A percentile compares a stretch with the other conserved stretches of the same genome.
Conservation (phyloP, 345 rosid species). For the Chamaenerion angustifolium region DNA sequence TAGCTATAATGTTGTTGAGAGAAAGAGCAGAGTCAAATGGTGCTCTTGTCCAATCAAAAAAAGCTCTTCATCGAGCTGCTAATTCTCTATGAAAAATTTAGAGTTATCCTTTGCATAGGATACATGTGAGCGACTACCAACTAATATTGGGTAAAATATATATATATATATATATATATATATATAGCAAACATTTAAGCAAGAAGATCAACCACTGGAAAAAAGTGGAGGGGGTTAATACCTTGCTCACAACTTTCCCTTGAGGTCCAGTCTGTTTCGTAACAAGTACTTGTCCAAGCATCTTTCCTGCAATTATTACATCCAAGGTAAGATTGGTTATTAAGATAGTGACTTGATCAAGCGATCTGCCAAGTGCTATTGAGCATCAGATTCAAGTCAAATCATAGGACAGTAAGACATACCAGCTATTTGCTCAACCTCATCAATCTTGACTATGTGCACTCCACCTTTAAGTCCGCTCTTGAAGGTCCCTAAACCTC, state of each 20-base stretch:
- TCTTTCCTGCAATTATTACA: constrained; percentile 42
- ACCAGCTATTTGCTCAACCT: constrained; percentile 77
- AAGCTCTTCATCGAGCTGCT: too few relatives aligned
- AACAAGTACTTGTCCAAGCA: constrained; percentile 95
- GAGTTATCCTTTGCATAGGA: too few relatives aligned
- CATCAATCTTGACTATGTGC: constrained; percentile 67
- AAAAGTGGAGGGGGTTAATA: constrained; percentile 11
- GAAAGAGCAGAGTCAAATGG: too few relatives aligned
- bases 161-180: neutral
- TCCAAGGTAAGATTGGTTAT: too few relatives aligned
- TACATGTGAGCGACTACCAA: too few relatives aligned
- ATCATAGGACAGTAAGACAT: constrained; percentile 2
- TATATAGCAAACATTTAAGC: neutral
- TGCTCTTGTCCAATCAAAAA: too few relatives aligned
- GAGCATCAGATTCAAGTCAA: too few relatives aligned
- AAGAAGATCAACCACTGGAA: neutral
- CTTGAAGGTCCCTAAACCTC: constrained; percentile 90
- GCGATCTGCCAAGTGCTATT: too few relatives aligned
- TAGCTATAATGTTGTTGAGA: too few relatives aligned
- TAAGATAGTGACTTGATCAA: too few relatives aligned
- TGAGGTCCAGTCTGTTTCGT: constrained; percentile 98
- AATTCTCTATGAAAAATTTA: too few relatives aligned
- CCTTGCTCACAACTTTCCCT: constrained; percentile 99
- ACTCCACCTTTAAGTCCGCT: constrained; percentile 89
- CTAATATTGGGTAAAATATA: neutral